Evolutionary conservation across 2,329 filamentous ascomycete genomes (phyloP).

Genomic region (Cylindrodendrum hubeiense): DNA sequence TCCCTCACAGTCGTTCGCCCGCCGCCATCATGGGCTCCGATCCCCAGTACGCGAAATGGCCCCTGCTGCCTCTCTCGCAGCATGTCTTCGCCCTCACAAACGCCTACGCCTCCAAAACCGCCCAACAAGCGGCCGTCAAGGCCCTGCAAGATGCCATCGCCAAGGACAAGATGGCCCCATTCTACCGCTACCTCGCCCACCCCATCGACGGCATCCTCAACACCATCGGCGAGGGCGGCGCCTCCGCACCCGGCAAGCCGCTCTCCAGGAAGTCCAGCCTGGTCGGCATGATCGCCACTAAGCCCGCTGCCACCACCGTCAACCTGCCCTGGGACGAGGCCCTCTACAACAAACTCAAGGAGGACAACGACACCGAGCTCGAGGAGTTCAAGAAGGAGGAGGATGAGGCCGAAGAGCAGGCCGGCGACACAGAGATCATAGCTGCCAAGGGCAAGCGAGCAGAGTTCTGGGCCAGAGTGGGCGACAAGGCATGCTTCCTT

Average conservation of each 20-base stretch:
- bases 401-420: constrained; percentile 95
- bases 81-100: constrained; percentile 91
- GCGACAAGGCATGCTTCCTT: constrained; percentile 81
- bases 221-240: constrained; percentile 73
- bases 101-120: constrained; percentile 73
- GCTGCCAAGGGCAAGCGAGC: constrained; percentile 94
- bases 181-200: constrained; percentile 88
- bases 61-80: constrained; percentile 83
- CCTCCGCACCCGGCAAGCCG: constrained; percentile 66
- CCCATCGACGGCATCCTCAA: constrained; percentile 87
- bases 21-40: constrained; percentile 77
- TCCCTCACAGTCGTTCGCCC: constrained; percentile 28
- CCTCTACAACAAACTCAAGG: constrained; percentile 82
- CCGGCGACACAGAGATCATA: constrained; percentile 94
- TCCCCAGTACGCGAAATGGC: constrained; percentile 88
- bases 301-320: constrained; percentile 72
- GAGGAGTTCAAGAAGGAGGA: constrained; percentile 85
- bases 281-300: constrained; percentile 81
- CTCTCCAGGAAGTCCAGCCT: constrained; percentile 76
- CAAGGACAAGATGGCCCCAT: constrained; percentile 87
- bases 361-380: constrained; percentile 83
- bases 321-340: constrained; percentile 91
- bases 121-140: constrained; percentile 79
- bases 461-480: constrained; percentile 95
- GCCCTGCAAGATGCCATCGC: constrained; percentile 84